Conservation (phyloP, 2,329 filamentous ascomycete genomes). For the Ophiocordyceps polyrhachis-furcata region DNA sequence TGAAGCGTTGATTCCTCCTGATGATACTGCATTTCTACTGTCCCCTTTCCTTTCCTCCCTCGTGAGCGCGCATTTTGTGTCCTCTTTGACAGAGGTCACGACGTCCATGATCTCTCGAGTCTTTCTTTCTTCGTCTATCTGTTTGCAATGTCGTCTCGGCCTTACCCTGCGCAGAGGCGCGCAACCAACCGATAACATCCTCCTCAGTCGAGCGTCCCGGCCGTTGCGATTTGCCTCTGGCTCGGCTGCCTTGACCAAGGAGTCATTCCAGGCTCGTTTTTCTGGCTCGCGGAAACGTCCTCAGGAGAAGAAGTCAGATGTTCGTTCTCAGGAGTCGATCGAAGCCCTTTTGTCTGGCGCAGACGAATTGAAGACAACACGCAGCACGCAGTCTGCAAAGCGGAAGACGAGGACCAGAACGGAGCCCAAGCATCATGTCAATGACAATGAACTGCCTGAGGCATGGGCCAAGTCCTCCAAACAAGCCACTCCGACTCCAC, state of each 20-base stretch:
- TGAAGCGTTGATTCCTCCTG: neutral
- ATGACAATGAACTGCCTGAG: too few species aligned
- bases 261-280: conserved; percentile 10
- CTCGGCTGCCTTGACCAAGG: conserved; percentile 5
- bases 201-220: conserved; percentile 1
- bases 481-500: too few species aligned
- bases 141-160: conserved; percentile 15
- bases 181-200: conserved; percentile 2
- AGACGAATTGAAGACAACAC: neutral
- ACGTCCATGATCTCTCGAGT: conserved; percentile 18
- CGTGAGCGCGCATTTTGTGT: neutral
- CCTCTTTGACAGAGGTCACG: neutral
- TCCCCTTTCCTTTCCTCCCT: too few species aligned
- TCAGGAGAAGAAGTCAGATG: neutral
- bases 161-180: conserved; percentile 8
- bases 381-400: neutral
- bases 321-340: neutral
- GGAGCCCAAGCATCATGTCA: too few species aligned
- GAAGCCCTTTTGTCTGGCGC: neutral
- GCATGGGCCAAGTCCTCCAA: too few species aligned
- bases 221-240: conserved; percentile 9
- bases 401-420: neutral
- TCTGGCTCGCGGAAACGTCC: neutral
- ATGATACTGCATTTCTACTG: too few species aligned
- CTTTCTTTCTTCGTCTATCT: conserved; percentile 14